Evolutionary conservation across 495 filamentous ascomycete species (phyloP).

Genomic region (Annulohypoxylon nitens): DNA sequence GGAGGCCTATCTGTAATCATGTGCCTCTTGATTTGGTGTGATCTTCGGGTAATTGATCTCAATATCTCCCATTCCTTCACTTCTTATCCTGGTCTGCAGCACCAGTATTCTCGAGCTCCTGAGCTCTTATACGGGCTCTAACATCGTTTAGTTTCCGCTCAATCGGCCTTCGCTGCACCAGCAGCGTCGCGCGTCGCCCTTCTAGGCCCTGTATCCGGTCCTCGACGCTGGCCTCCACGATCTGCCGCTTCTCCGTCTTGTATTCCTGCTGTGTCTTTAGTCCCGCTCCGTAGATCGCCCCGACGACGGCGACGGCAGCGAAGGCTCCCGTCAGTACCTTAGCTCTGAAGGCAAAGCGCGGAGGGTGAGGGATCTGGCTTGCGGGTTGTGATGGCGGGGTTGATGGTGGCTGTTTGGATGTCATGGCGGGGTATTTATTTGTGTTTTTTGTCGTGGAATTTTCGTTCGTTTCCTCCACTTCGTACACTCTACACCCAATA

Average conservation of each 20-base stretch:
- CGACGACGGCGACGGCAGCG: conserved; percentile 62
- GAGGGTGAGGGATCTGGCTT: not conserved
- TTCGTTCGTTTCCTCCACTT: not conserved
- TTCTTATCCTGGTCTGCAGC: not conserved
- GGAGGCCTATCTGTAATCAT: not conserved
- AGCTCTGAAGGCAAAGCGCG: not conserved
- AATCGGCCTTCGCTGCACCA: conserved; percentile 50
- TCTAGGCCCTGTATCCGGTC: conserved; percentile 57
- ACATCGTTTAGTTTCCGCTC: conserved; percentile 56
- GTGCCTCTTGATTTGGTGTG: not conserved
- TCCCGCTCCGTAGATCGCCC: conserved; percentile 69
- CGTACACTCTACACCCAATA: conserved; percentile 34
- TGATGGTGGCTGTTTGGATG: conserved; percentile 4
- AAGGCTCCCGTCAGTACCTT: conserved; percentile 62
- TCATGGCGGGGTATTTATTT: not conserved
- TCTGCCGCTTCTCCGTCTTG: conserved; percentile 52
- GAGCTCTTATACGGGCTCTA: conserved; percentile 47
- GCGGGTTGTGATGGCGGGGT: not conserved
- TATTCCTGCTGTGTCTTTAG: conserved; percentile 66
- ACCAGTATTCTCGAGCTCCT: conserved; percentile 15
- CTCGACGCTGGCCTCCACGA: conserved; percentile 49
- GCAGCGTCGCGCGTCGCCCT: conserved; percentile 50
- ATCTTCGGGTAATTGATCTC: no score
- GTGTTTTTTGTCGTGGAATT: not conserved
- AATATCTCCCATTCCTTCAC: not conserved